These are phyloP conservation scores for Trichoderma afroharzianum DNA, from an alignment of 2,329 filamentous ascomycete species.

Conservation along the genomic window DNA sequence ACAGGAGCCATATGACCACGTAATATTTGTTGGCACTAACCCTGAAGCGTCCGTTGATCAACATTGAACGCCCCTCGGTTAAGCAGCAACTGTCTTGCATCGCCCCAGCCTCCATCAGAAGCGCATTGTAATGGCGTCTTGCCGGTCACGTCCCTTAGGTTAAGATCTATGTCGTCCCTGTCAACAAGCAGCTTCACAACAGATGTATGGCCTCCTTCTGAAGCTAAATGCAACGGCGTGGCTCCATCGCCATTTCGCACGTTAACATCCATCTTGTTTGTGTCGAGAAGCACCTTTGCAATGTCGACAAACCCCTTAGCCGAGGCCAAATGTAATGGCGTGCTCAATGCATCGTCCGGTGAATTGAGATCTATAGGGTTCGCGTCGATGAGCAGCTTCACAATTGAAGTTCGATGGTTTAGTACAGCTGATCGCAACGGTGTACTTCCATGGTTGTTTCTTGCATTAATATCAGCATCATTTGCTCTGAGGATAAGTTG, in stretches of 20 bases:
- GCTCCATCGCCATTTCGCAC: accelerated
- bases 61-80: background rate
- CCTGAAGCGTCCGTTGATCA: background rate
- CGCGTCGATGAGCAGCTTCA: no score
- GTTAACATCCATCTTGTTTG: background rate
- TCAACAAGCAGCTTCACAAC: background rate
- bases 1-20: background rate
- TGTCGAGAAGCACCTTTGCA: background rate
- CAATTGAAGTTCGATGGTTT: no score
- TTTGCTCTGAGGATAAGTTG: accelerated
- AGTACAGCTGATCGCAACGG: no score
- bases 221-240: background rate
- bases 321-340: no score
- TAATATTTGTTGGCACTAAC: background rate
- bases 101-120: background rate
- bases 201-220: background rate
- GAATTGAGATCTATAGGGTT: no score
- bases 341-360: no score
- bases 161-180: background rate
- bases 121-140: background rate
- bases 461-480: no score
- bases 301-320: accelerated
- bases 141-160: background rate
- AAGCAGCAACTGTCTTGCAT: background rate
- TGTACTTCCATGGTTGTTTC: no score